Evolutionary conservation across 2,329 filamentous ascomycete species (phyloP).

Genomic region (Fusarium anthophilum): DNA sequence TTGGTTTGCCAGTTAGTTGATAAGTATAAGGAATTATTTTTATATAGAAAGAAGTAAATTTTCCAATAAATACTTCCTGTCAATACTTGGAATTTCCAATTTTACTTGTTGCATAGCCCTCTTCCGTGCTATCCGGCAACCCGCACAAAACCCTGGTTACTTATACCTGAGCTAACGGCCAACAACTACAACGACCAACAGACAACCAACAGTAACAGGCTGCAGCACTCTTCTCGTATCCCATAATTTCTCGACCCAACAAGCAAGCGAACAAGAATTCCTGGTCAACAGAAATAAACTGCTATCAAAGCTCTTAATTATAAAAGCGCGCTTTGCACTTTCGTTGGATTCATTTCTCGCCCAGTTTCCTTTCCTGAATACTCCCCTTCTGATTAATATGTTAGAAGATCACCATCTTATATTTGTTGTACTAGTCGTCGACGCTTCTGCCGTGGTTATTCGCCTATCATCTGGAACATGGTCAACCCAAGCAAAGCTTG

Average conservation of each 20-base stretch:
- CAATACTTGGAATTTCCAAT: background rate
- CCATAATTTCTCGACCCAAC: background rate
- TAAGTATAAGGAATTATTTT: accelerated
- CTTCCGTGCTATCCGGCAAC: background rate
- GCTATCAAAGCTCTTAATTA: background rate
- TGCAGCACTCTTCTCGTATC: background rate
- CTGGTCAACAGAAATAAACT: accelerated
- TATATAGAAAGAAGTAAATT: too few relatives aligned
- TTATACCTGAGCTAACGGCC: background rate
- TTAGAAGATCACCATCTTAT: background rate
- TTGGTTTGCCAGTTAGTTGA: accelerated
- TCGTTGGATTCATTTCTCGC: background rate
- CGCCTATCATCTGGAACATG: background rate
- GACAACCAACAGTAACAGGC: background rate
- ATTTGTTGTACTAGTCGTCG: background rate
- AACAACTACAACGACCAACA: background rate
- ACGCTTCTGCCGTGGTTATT: background rate
- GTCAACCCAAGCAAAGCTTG: background rate
- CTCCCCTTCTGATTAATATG: background rate
- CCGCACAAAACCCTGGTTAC: background rate
- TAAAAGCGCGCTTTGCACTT: background rate
- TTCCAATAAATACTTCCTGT: accelerated
- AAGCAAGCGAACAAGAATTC: accelerated
- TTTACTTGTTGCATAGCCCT: background rate
- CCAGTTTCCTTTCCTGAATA: background rate